These are phyloP conservation scores for Schizosaccharomyces lindneri DNA, from an alignment of 805 yeast species.

Conservation along the genomic window DNA sequence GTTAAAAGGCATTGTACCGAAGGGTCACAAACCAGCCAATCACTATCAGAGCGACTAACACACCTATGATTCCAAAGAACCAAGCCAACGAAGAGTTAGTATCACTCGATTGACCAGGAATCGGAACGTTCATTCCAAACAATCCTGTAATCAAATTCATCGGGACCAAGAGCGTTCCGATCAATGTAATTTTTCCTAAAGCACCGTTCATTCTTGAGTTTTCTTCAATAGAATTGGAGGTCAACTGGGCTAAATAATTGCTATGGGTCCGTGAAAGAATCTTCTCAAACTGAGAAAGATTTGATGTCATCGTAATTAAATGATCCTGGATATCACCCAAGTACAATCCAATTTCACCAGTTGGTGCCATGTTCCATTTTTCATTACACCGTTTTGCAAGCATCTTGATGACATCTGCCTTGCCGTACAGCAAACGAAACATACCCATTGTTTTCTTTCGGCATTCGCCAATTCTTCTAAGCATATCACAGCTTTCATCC, in stretches of 20 bases:
- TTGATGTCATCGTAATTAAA: constrained; percentile 86
- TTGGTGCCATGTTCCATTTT: constrained; percentile 30
- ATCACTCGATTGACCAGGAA: constrained; percentile 38
- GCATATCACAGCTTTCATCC: constrained; percentile 48
- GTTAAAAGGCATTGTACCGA: background rate
- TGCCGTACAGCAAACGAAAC: constrained; percentile 70
- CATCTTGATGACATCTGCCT: constrained; percentile 90
- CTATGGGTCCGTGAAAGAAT: constrained; percentile 79
- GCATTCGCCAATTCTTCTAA: constrained; percentile 65
- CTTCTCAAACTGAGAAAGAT: constrained; percentile 70
- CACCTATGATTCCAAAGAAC: constrained; percentile 46
- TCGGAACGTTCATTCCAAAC: constrained; percentile 83
- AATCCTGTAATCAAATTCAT: constrained; percentile 73
- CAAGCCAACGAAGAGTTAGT: constrained; percentile 21
- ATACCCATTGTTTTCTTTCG: constrained; percentile 80
- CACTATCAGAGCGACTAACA: constrained; percentile 20
- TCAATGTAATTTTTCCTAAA: constrained; percentile 64
- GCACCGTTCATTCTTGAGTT: constrained; percentile 67
- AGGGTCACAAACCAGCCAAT: constrained; percentile 18
- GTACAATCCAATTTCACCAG: constrained; percentile 77
- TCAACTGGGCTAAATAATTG: constrained; percentile 78
- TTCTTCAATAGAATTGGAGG: constrained; percentile 72
- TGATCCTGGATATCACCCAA: constrained; percentile 94
- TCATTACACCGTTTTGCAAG: constrained; percentile 88
- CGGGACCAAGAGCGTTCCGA: constrained; percentile 80